Evolutionary conservation across 2,329 filamentous ascomycete genomes (phyloP).

Genomic region (Fusarium pseudoanthophilum): DNA sequence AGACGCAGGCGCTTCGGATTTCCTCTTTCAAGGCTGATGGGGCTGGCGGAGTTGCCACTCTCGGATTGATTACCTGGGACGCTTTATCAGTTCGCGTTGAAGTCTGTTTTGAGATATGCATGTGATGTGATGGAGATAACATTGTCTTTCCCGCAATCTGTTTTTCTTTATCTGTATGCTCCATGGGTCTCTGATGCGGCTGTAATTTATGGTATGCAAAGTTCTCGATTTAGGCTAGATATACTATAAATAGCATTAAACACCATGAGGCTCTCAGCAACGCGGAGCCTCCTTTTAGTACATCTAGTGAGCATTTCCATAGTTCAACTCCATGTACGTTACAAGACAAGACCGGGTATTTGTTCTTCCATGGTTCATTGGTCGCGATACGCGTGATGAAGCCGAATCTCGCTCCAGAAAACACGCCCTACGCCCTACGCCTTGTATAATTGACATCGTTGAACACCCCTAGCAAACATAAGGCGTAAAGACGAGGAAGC

Average conservation of each 20-base stretch:
- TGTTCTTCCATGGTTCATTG: neutral
- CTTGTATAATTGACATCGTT: neutral
- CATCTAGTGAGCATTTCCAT: neutral
- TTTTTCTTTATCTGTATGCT: neutral
- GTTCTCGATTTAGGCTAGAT: neutral
- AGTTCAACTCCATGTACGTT: neutral
- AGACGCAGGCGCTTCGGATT: slow-evolving; percentile 23
- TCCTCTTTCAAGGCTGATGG: slow-evolving; percentile 20
- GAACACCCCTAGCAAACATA: neutral
- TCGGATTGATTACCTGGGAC: neutral
- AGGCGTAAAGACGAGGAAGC: neutral
- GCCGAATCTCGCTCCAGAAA: neutral
- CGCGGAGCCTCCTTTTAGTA: neutral
- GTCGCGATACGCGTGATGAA: neutral
- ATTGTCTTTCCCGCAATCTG: neutral
- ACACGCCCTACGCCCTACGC: slow-evolving; percentile 8
- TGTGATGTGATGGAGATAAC: neutral
- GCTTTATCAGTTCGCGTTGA: neutral
- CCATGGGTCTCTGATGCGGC: accelerated
- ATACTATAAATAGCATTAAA: neutral
- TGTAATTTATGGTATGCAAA: accelerated
- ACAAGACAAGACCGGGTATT: accelerated
- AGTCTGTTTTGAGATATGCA: neutral
- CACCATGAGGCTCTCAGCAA: too few species aligned
- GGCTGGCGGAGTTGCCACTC: slow-evolving; percentile 24